Evolutionary conservation across 2,329 filamentous ascomycete genomes (phyloP), one percentile per base, ranked within the genome.

Genomic region (Clarireedia hainanense): DNA sequence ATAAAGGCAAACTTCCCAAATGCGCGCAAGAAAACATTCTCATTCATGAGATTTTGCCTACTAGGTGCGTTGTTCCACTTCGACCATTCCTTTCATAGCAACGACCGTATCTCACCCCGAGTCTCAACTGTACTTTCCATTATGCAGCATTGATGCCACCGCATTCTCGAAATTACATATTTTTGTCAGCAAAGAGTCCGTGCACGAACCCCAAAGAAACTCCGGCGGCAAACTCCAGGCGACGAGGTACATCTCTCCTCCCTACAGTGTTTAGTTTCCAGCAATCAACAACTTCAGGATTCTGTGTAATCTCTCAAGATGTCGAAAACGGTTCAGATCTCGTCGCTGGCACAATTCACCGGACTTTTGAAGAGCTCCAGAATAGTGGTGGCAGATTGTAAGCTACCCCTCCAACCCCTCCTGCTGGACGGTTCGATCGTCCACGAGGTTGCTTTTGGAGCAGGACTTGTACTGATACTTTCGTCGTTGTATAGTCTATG

Each of bases 321-420:
- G 67, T 69, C 68, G 43, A 67, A 69, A 59, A 67, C 66, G 20
- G 57, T 75, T 56, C 67, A 74, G 51, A 81, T 85, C 60, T 71
- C 73, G 60, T 84, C 81, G 1, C 68, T 73, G 24, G 75, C 76
- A 65, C 84, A 92, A 68, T 86, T 95, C 66, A 79, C 77, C 64
- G 73, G 75, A 34, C 73, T 94, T 58, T 78, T 96, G 59, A 80
- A 80, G 59, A 83, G 80, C 55, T 91, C 88, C 36, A 83, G 81
- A 62, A 82, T 96, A 58, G 89, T 97, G 43, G 85, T 97, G 54
- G 85, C 86, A 67, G 89, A 96, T 74, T 96, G 91, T 95, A 76
- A 80, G 89, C 78, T 55, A 24, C 57, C 67, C 65, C 68, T 59
- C 66, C 63, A 65, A 67, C 65, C 60, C 64, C 64, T 50, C 59